Conservation (phyloP, 108 stramenopile genomes). For the Aurantiochytrium sp. region DNA sequence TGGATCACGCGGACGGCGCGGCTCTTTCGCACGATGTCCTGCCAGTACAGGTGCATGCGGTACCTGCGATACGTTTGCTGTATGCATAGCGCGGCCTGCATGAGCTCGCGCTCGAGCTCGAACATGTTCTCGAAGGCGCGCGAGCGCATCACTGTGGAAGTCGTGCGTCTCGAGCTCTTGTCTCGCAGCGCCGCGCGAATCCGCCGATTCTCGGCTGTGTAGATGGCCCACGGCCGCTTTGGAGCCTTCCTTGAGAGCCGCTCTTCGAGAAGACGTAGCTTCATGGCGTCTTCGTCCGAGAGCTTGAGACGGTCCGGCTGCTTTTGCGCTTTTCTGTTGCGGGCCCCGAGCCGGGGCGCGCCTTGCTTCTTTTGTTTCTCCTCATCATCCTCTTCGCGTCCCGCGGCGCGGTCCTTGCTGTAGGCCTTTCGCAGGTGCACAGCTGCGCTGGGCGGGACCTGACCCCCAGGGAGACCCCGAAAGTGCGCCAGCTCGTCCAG, state of each 20-base stretch:
- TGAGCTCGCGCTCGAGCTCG: neutral
- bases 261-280: neutral
- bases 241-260: neutral
- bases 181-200: neutral
- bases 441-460: neutral
- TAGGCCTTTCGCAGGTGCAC: neutral
- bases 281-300: neutral
- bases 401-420: neutral
- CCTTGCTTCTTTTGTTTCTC: neutral
- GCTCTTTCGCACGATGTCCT: neutral
- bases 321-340: neutral
- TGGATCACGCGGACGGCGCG: neutral
- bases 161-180: neutral
- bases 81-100: neutral
- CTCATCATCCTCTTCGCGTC: neutral
- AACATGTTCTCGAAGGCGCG: slow-evolving; percentile 2
- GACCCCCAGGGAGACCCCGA: neutral
- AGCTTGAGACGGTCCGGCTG: neutral
- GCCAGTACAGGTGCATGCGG: neutral
- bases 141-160: neutral
- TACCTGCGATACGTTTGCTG: neutral
- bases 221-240: neutral
- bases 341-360: neutral
- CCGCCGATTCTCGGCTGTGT: neutral
- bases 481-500: neutral